Percentiles rank a stretch among this genome's conserved stretches.
Conservation (phyloP, 2,329 filamentous ascomycete genomes). For the Onygenales sp. region DNA sequence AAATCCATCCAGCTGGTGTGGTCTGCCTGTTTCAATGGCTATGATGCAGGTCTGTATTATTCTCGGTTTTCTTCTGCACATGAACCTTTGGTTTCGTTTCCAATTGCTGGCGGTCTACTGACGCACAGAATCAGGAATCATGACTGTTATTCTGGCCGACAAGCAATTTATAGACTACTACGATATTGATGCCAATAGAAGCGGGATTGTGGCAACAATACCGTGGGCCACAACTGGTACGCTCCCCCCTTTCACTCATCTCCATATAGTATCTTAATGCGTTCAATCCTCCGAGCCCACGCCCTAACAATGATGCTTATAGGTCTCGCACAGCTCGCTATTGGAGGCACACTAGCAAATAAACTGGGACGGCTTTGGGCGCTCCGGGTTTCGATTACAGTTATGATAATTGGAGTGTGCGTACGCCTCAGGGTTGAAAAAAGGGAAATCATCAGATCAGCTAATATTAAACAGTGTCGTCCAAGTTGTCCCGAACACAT, state of each 20-base stretch:
- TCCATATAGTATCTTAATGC: background rate
- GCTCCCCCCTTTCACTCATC: background rate
- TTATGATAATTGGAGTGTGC: constrained; percentile 30
- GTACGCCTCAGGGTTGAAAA: too few species aligned
- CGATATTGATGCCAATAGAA: constrained; percentile 23
- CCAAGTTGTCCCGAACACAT: constrained; percentile 34
- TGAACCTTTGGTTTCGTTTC: background rate
- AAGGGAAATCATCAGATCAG: too few species aligned
- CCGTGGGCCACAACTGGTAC: constrained; percentile 34
- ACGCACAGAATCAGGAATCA: constrained; percentile 21
- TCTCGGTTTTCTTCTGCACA: background rate
- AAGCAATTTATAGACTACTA: constrained; percentile 34
- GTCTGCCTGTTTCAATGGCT: constrained; percentile 30
- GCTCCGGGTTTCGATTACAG: constrained; percentile 28
- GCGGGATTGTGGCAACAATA: constrained; percentile 32
- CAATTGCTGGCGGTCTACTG: background rate
- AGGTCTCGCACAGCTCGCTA: constrained; percentile 29
- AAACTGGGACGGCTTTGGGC: constrained; percentile 31
- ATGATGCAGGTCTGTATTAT: constrained; percentile 24
- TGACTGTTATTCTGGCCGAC: constrained; percentile 36
- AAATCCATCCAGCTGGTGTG: too few species aligned
- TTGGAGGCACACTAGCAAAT: constrained; percentile 30
- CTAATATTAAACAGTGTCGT: constrained; percentile 16
- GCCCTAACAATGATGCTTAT: background rate
- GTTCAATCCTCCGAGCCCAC: too few species aligned